phyloP scores from a whole-genome alignment of 805 yeast species.

The Yamadazyma paraphyllophila region DNA sequence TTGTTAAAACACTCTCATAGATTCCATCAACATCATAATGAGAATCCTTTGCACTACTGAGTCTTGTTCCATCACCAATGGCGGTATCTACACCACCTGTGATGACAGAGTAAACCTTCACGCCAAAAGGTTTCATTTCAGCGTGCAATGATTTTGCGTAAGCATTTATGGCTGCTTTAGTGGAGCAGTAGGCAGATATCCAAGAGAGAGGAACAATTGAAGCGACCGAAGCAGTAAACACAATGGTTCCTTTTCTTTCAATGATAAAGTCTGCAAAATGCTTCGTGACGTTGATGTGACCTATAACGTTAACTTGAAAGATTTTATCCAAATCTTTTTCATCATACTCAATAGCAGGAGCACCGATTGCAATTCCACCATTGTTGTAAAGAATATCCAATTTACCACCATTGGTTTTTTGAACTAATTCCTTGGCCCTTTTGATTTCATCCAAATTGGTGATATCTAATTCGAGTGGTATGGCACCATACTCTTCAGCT shows the following conservation, averaged over 20 bases:
- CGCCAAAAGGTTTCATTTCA: slow-evolving; percentile 19
- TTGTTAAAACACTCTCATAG: slow-evolving; percentile 18
- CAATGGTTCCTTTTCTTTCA: slow-evolving; percentile 32
- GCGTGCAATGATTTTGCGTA: slow-evolving; percentile 17
- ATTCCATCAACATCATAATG: slow-evolving; percentile 13
- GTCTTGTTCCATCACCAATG: slow-evolving; percentile 9
- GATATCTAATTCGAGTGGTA: slow-evolving; percentile 34
- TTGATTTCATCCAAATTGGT: slow-evolving; percentile 28
- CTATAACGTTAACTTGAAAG: slow-evolving; percentile 40
- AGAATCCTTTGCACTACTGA: background rate
- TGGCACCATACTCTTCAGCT: slow-evolving; percentile 22
- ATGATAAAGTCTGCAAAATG: slow-evolving; percentile 30
- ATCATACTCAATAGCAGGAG: slow-evolving; percentile 32
- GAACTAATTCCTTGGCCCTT: slow-evolving; percentile 20
- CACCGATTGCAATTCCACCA: slow-evolving; percentile 32
- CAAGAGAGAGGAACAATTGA: slow-evolving; percentile 32
- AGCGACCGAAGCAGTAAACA: slow-evolving; percentile 38
- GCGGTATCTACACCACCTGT: slow-evolving; percentile 21
- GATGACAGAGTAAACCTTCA: slow-evolving; percentile 17
- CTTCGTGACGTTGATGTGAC: slow-evolving; percentile 35
- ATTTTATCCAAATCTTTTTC: slow-evolving; percentile 18
- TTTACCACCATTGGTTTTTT: slow-evolving; percentile 26
- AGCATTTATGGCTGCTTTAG: slow-evolving; percentile 26
- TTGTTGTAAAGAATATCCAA: slow-evolving; percentile 41
- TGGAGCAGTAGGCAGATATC: slow-evolving; percentile 30